Percentiles rank a stretch among this genome's conserved stretches.
These are phyloP conservation scores for Glutinoglossum americanum DNA, from an alignment of 495 filamentous ascomycete genomes.

Conservation along the genomic window DNA sequence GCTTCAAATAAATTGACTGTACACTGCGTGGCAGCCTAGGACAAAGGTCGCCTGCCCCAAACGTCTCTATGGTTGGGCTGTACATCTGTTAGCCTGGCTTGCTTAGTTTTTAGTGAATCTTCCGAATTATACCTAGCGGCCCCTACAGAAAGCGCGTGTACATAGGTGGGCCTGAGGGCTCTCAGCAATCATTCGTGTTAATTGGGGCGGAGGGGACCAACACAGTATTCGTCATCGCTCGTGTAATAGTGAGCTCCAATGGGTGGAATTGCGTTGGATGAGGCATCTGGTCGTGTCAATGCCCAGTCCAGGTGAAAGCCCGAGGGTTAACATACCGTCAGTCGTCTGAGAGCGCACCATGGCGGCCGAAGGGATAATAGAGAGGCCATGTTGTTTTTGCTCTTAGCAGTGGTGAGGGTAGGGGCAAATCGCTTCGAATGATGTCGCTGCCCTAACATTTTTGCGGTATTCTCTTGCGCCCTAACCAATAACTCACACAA, in stretches of 20 bases:
- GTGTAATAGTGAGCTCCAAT: not conserved
- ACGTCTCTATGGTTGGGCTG: not conserved
- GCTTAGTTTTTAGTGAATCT: not conserved
- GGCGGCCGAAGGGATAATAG: not conserved
- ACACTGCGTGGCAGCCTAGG: conserved; percentile 49
- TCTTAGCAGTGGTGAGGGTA: not conserved
- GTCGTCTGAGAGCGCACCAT: not conserved
- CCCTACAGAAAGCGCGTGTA: not conserved
- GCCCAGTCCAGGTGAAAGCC: not conserved
- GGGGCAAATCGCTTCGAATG: not conserved
- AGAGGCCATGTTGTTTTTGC: not conserved
- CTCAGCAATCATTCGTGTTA: not conserved
- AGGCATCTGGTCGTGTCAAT: not conserved
- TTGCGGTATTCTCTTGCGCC: not conserved
- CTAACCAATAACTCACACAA: not conserved
- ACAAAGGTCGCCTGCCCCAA: conserved; percentile 6
- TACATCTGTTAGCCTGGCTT: not conserved
- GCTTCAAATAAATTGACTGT: conserved; percentile 68
- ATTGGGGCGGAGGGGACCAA: not conserved
- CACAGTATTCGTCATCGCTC: not conserved
- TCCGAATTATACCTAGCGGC: not conserved
- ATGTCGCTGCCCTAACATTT: not conserved
- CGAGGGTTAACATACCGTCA: not conserved
- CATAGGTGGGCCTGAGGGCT: not conserved
- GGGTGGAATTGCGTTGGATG: not conserved